Base-by-base conservation (phyloP, 78 protist species). In the Tieghemostelium lacteum region DNA sequence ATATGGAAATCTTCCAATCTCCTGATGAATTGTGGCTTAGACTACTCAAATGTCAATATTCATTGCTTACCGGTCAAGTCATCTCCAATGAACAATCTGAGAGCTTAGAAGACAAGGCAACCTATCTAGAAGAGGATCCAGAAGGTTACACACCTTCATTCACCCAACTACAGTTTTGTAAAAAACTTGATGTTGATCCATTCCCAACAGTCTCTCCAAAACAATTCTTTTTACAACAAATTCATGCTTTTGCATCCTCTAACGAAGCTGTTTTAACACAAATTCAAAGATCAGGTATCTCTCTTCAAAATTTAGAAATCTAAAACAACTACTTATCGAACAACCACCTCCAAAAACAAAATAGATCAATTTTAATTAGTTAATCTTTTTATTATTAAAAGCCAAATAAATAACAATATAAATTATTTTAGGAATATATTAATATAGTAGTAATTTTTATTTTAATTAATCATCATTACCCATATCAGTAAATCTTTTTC, bases 111-210 rank as follows among this genome's bases (percentile, higher is more conserved):
- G 24, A 26, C 3, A 5, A 20, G 6, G 61, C 24, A 1, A 45
- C 37, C 0, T 19, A 22, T 19, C 64, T 33, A 17, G 50, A 73
- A 52, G 50, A 24, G 2, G 91, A 83, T 31, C 3, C 37, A 3
- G 58, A 60, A 2, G 91, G 65, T 39, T 83, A 69, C 62, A 40
- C 39, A 12, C 91, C 91, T 55, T 42, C 76, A 8, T 83, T 83
- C n/a, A 42, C 91, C n/a, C 91, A 83, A 69, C 61, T 83, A 14
- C 70, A 67, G 69, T 83, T 83, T 72, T 67, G 78, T 7, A 83
- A 83, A 40, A 83, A 83, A 60, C 49, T n/a, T 29, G 91, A 83
- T 45, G 10, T 28, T 20, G 91, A 83, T 69, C 91, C 91, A 37
- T 57, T 83, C 71, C 80, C 91, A 33, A 28, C 37, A 67, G 39